Evolutionary conservation across 805 yeast species (phyloP).

Genomic region (Pichia heedii): DNA sequence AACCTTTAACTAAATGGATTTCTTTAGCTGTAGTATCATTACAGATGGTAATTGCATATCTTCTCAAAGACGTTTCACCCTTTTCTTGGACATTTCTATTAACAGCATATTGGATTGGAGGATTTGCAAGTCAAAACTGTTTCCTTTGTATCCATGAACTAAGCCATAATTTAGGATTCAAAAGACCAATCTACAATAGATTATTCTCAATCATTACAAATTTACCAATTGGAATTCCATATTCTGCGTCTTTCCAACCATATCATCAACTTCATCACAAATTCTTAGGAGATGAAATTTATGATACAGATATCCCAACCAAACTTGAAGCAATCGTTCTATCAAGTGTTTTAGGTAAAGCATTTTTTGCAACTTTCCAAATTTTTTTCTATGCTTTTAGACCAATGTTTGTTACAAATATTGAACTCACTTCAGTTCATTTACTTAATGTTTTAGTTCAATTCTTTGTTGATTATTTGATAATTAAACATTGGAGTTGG

Average conservation of each 20-base stretch:
- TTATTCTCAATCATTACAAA: conserved; percentile 70
- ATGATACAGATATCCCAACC: conserved; percentile 88
- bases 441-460: conserved; percentile 58
- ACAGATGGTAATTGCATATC: conserved; percentile 61
- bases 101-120: conserved; percentile 73
- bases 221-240: conserved; percentile 84
- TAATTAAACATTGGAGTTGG: conserved; percentile 56
- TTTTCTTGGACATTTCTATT: conserved; percentile 45
- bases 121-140: conserved; percentile 74
- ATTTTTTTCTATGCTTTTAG: conserved; percentile 82
- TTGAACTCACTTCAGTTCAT: conserved; percentile 70
- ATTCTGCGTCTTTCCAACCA: conserved; percentile 81
- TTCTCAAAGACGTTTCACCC: conserved; percentile 47
- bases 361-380: conserved; percentile 85
- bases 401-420: conserved; percentile 76
- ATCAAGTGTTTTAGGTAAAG: conserved; percentile 74
- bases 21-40: conserved; percentile 53
- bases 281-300: conserved; percentile 73
- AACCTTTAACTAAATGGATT: conserved; percentile 76
- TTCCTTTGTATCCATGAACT: conserved; percentile 86
- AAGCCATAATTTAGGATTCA: conserved; percentile 77
- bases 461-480: conserved; percentile 43
- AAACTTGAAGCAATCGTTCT: conserved; percentile 62
- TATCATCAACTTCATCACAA: conserved; percentile 90
- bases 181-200: conserved; percentile 67